Percentiles rank a stretch among this genome's conserved stretches.
Evolutionary conservation across 139 green algal species (phyloP).

Genomic region (Chlorella sp.): DNA sequence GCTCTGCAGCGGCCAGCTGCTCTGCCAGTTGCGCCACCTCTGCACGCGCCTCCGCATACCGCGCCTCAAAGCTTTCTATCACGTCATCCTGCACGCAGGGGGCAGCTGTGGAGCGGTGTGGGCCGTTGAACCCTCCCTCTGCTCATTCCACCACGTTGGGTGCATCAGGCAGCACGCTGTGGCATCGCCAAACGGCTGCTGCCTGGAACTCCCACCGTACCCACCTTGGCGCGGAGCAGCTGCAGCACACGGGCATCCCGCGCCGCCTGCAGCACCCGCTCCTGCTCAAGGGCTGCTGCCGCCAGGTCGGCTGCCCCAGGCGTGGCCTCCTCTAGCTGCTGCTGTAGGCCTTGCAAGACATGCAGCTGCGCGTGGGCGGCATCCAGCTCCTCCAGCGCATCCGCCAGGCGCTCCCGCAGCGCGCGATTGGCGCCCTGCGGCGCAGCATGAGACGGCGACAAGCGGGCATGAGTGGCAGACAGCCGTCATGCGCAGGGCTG

Average conservation of each 20-base stretch:
- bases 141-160: too few relatives aligned
- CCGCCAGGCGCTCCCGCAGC: constrained; percentile 37
- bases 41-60: constrained; percentile 38
- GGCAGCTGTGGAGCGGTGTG: too few relatives aligned
- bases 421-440: constrained; percentile 47
- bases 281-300: constrained; percentile 40
- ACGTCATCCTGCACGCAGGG: constrained; percentile 37
- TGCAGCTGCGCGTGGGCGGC: constrained; percentile 16
- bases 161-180: too few relatives aligned
- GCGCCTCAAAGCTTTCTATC: constrained; percentile 43
- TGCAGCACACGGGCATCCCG: constrained; percentile 51
- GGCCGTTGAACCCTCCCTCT: background rate
- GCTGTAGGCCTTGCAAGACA: constrained; percentile 27
- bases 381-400: constrained; percentile 34
- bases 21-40: constrained; percentile 15
- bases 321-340: constrained; percentile 21
- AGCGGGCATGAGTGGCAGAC: too few relatives aligned
- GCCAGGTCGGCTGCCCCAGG: constrained; percentile 29
- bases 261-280: constrained; percentile 49
- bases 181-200: too few relatives aligned
- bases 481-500: too few relatives aligned
- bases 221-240: constrained; percentile 56
- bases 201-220: too few relatives aligned
- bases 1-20: constrained; percentile 37
- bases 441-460: too few relatives aligned